Percentiles rank a stretch among this genome's conserved stretches.
Conservation (phyloP, 148 eudicot genomes). For the Cornus florida region DNA sequence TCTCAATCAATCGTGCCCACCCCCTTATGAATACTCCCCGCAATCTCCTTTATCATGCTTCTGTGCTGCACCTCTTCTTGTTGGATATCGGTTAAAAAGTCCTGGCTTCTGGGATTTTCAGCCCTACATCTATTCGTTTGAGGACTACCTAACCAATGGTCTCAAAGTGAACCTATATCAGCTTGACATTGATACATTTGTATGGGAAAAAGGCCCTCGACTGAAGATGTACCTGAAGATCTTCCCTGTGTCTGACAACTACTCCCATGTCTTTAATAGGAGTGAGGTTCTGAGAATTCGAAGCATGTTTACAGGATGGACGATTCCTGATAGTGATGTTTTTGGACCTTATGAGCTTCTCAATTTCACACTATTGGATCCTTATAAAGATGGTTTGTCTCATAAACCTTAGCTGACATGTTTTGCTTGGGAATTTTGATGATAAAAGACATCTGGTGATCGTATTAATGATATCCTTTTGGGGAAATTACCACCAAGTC, state of each 20-base stretch:
- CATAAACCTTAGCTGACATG: neutral
- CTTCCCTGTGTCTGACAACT: conserved; percentile 36
- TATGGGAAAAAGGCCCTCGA: conserved; percentile 66
- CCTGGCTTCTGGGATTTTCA: conserved; percentile 54
- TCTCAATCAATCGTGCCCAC: conserved; percentile 32
- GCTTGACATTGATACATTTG: conserved; percentile 35
- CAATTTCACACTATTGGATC: conserved; percentile 45
- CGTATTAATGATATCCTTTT: neutral
- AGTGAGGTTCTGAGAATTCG: conserved; percentile 51
- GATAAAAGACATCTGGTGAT: neutral
- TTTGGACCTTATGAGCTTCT: conserved; percentile 73
- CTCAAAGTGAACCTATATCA: conserved; percentile 41
- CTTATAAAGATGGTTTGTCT: conserved; percentile 49
- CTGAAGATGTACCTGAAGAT: conserved; percentile 52
- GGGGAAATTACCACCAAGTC: no score
- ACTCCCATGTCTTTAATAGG: conserved; percentile 29
- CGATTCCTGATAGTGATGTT: conserved; percentile 45
- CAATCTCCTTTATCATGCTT: conserved; percentile 46
- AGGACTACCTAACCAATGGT: conserved; percentile 46
- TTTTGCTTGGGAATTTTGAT: neutral
- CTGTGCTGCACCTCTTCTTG: conserved; percentile 55
- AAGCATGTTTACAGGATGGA: conserved; percentile 54
- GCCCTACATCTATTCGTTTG: conserved; percentile 45
- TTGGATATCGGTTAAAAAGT: conserved; percentile 64
- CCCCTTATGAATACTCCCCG: conserved; percentile 53